Evolutionary conservation across 352 stramenopile species (phyloP).

Genomic region (Pythium monospermum): DNA sequence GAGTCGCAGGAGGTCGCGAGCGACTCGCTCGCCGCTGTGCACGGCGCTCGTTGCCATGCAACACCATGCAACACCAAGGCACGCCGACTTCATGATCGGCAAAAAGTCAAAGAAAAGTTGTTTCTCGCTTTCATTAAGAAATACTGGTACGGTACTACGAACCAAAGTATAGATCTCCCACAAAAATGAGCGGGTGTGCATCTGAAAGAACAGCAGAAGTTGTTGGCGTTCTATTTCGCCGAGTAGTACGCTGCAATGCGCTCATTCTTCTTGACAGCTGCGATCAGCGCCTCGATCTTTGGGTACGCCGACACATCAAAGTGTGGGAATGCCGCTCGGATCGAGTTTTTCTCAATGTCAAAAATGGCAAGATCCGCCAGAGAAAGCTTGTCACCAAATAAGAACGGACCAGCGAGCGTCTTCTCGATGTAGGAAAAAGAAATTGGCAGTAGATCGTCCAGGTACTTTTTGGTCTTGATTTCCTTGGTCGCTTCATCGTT

Average conservation of each 20-base stretch:
- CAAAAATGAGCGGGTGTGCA: no score
- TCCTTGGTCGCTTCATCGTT: conserved; percentile 37
- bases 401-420: conserved; percentile 37
- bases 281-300: conserved; percentile 36
- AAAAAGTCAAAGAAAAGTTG: no score
- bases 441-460: conserved; percentile 36
- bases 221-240: no score
- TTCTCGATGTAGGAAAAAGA: conserved; percentile 31
- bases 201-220: no score
- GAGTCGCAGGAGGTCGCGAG: no score
- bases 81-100: no score
- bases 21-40: no score
- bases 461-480: conserved; percentile 39
- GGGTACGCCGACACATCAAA: conserved; percentile 36
- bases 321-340: conserved; percentile 23
- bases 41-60: no score
- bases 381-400: conserved; percentile 36
- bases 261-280: conserved; percentile 25
- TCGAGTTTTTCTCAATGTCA: conserved; percentile 41
- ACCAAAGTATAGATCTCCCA: no score
- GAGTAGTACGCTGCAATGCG: conserved; percentile 38
- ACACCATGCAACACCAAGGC: no score
- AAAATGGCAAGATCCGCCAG: conserved; percentile 50
- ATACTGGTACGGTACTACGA: no score
- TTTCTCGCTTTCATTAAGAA: no score